phyloP scores from a whole-genome alignment of 2,329 filamentous ascomycete genomes.

The Teratosphaeria viscida region DNA sequence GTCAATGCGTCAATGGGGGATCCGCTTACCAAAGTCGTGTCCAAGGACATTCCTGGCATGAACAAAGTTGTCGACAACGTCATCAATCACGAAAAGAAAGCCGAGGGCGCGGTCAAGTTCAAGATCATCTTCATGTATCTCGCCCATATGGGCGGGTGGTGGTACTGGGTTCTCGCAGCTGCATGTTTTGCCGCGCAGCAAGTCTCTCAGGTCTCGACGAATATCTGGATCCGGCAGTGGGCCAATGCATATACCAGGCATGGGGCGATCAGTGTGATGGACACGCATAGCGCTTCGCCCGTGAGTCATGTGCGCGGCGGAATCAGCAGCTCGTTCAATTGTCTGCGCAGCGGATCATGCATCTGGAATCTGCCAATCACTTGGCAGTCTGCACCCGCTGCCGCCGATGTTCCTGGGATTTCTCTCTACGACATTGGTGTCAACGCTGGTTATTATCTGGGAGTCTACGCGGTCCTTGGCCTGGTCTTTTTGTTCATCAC shows the following conservation, averaged over 20 bases:
- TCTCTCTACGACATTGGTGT: constrained; percentile 42
- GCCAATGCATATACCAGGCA: constrained; percentile 67
- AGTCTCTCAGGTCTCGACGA: constrained; percentile 74
- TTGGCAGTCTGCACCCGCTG: constrained; percentile 3
- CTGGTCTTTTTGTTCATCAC: constrained; percentile 69
- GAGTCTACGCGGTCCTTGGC: constrained; percentile 72
- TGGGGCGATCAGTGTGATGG: constrained; percentile 28
- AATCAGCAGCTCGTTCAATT: constrained; percentile 35
- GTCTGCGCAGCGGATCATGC: constrained; percentile 41
- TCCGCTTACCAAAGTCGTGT: constrained; percentile 37
- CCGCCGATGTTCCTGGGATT: not conserved
- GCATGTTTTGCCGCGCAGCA: constrained; percentile 74
- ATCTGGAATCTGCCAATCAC: constrained; percentile 32
- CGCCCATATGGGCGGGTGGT: constrained; percentile 85
- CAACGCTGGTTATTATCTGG: constrained; percentile 73
- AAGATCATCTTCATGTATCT: constrained; percentile 80
- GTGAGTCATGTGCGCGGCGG: constrained; percentile 33
- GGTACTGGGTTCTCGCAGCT: constrained; percentile 76
- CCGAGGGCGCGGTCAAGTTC: constrained; percentile 78
- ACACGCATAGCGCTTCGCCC: constrained; percentile 26
- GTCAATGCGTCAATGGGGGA: constrained; percentile 29
- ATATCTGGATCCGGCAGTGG: constrained; percentile 92
- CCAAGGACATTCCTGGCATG: constrained; percentile 28
- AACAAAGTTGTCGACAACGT: constrained; percentile 40
- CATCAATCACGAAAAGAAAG: constrained; percentile 57